These are phyloP conservation scores for Cordyceps tenuipes DNA, from an alignment of 2,329 filamentous ascomycete species.

Conservation along the genomic window DNA sequence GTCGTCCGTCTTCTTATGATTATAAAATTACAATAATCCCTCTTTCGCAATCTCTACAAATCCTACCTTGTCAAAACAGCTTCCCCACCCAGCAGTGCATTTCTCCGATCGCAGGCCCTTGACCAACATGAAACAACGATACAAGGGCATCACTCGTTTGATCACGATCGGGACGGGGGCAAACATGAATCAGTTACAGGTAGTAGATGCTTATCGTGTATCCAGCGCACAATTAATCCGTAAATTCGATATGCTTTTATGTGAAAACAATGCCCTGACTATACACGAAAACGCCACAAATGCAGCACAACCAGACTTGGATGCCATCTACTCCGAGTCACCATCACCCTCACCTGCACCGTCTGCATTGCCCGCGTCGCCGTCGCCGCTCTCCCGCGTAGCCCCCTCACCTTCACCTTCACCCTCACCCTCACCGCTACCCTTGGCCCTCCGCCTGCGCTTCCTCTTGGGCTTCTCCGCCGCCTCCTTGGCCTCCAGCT, in stretches of 20 bases:
- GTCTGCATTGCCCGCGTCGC: neutral
- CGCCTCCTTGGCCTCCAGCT: conserved; percentile 14
- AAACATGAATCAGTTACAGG: neutral
- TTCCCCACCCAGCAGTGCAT: neutral
- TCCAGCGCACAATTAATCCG: neutral
- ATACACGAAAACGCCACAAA: neutral
- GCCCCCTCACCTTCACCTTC: conserved; percentile 17
- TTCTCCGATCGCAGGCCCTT: neutral
- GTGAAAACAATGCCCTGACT: neutral
- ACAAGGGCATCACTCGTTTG: neutral
- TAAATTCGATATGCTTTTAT: neutral
- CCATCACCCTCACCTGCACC: conserved; percentile 18
- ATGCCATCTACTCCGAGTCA: conserved; percentile 17
- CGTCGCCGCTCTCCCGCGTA: conserved; percentile 20
- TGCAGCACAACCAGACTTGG: neutral
- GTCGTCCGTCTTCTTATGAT: neutral
- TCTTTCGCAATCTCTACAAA: no score
- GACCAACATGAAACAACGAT: neutral
- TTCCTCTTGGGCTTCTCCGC: conserved; percentile 27
- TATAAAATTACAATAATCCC: neutral
- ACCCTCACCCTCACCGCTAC: conserved; percentile 17
- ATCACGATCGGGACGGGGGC: neutral
- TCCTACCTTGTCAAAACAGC: neutral
- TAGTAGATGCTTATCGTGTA: neutral
- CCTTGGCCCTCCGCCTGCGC: conserved; percentile 29